Evolutionary conservation across 805 yeast species (phyloP).

Genomic region (Yamadazyma phyllophila): DNA sequence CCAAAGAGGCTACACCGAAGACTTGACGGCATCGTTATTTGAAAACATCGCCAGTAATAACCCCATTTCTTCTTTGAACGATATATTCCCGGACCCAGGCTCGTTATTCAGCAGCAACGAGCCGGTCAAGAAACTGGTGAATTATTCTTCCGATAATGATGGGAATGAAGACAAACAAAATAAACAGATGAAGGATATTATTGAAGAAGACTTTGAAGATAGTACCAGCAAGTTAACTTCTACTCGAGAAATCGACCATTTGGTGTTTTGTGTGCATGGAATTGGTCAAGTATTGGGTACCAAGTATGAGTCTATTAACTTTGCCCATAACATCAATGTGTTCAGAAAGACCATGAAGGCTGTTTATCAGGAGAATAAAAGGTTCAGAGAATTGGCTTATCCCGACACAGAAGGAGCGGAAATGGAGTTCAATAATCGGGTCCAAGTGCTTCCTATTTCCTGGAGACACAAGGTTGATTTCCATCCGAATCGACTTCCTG

Average conservation of each 20-base stretch:
- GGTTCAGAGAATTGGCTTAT: constrained; percentile 38
- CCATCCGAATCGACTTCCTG: constrained; percentile 42
- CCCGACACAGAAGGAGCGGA: constrained; percentile 16
- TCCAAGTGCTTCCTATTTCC: constrained; percentile 85
- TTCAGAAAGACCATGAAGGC: constrained; percentile 57
- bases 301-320: constrained; percentile 76
- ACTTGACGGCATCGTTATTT: constrained; percentile 28
- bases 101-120: constrained; percentile 18
- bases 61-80: constrained; percentile 33
- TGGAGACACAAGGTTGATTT: constrained; percentile 85
- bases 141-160: constrained; percentile 10
- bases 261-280: constrained; percentile 90
- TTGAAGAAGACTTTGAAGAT: constrained; percentile 50
- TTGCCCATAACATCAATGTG: constrained; percentile 77
- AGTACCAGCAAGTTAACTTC: constrained; percentile 20
- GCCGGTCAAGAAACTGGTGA: constrained; percentile 19
- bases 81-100: constrained; percentile 30
- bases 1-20: constrained; percentile 48
- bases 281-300: constrained; percentile 87
- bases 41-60: constrained; percentile 28
- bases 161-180: constrained; percentile 15
- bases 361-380: constrained; percentile 42
- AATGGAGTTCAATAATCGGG: constrained; percentile 47
- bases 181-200: constrained; percentile 41
- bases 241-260: constrained; percentile 49